Base-by-base conservation (phyloP, 768 basidiomycete genomes). In the Paxillus ammoniavirescens region DNA sequence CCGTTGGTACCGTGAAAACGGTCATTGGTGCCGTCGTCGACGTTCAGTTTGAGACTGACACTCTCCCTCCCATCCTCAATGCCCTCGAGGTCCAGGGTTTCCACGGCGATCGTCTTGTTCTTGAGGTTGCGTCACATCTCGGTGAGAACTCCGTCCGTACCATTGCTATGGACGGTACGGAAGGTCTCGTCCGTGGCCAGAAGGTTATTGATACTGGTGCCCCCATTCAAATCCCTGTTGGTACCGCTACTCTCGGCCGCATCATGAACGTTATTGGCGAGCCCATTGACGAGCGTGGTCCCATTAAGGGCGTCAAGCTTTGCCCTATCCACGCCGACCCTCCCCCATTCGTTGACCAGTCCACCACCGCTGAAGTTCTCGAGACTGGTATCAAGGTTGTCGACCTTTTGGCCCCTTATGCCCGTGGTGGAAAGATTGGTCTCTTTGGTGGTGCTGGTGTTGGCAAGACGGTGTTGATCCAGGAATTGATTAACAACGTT, bases 211-310 rank as follows among this genome's bases (percentile, higher is more conserved):
- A 98, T 77, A 97, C 96, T 37, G 97, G 97, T 71, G 79, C 87
- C 47, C 97, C 97, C 74, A 99, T 99, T 76, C 81, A 82, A 76
- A 92, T 99, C 59, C 97, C 97, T 62, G 97, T 99, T 68, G 97
- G 97, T 59, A 84, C 83, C 57, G 92, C 82, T 54, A 95, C 92
- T 53, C 87, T 99, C 55, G 97, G 97, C 47, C 93, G 97, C 69
- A 99, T 99, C 83, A 98, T 99, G 93, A 99, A 98, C 77, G 97
- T 99, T 76, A 98, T 99, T 77, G 97, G 97, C 67, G 95, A 98
- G 73, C 94, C 97, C 70, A 98, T 99, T 72, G 97, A 99, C 75
- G 95, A 98, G 75, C 94, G 97, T 78, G 97, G 97, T 55, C 95
- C 95, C 61, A 98, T 98, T 80, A 89, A 91, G 75, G 96, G 94